Evolutionary conservation across 2,329 filamentous ascomycete genomes (phyloP).

Genomic region (Pyrenochaeta sp.): DNA sequence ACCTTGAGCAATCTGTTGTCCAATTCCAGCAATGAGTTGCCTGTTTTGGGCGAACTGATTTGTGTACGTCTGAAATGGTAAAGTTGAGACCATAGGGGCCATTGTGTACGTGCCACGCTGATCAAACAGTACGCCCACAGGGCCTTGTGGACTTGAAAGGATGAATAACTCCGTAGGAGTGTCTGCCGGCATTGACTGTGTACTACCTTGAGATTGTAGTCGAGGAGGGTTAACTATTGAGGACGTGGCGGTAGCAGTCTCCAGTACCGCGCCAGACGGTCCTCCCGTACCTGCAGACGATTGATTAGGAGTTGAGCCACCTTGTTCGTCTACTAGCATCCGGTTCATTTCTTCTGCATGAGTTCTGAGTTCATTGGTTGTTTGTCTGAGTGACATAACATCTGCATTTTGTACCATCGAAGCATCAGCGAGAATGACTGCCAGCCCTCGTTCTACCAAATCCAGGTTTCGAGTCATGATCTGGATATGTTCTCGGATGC

Average conservation of each 20-base stretch:
- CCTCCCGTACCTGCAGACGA: background rate
- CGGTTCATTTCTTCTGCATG: slow-evolving; percentile 34
- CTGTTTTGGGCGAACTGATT: slow-evolving; percentile 45
- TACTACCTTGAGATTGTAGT: slow-evolving; percentile 5
- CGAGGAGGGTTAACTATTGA: slow-evolving; percentile 14
- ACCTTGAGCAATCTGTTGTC: slow-evolving; percentile 40
- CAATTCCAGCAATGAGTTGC: slow-evolving; percentile 40
- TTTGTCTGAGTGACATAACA: slow-evolving; percentile 38
- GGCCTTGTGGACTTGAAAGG: slow-evolving; percentile 47
- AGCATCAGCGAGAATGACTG: slow-evolving; percentile 30
- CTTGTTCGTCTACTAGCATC: slow-evolving; percentile 26
- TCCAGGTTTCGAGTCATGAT: slow-evolving; percentile 35
- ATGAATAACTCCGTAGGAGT: slow-evolving; percentile 43
- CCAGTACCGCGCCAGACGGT: slow-evolving; percentile 6
- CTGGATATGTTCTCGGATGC: slow-evolving; percentile 35
- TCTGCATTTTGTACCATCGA: slow-evolving; percentile 39
- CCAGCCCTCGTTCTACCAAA: slow-evolving; percentile 36
- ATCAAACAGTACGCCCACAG: slow-evolving; percentile 47
- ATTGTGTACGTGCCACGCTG: slow-evolving; percentile 47
- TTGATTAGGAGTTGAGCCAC: slow-evolving; percentile 1
- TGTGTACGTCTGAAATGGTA: slow-evolving; percentile 42
- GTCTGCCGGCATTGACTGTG: slow-evolving; percentile 21
- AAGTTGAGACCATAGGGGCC: slow-evolving; percentile 34
- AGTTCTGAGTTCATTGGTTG: slow-evolving; percentile 35
- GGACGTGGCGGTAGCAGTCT: slow-evolving; percentile 3